Base-by-base conservation (phyloP, 768 basidiomycete species). In the Piloderma croceum region DNA sequence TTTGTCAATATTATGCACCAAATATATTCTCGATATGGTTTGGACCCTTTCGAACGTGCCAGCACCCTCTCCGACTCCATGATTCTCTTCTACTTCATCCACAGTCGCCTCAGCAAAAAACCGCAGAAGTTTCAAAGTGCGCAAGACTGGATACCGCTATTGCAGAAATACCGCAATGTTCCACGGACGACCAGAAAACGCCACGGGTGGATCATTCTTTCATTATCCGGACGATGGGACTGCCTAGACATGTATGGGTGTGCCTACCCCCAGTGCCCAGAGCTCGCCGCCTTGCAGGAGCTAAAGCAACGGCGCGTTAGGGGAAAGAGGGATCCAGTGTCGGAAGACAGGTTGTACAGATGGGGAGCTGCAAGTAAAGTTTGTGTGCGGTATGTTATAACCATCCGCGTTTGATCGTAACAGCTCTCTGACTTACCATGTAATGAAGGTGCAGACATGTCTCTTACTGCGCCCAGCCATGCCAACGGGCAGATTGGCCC, bases 51-150 rank as follows among this genome's bases (percentile, higher is more conserved):
- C 41, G 50, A 52, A 15, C 25, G 40, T 7, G 58, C 51, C 22
- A 42, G 42, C 24, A 41, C 33, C 7, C 34, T 46, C 27, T 47
- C 45, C 17, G 31, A 42, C n/a, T 19, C 10, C 29, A 19, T 32
- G 22, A 52, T 59, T 41, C 36, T 61, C 3, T 54, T 61, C 42
- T 52, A 57, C 43, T 61, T 55, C 45, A 38, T 61, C 15, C 42
- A 44, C n/a, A 52, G 50, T 31, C 53, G 47, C 25, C 47, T 56
- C 39, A 43, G 50, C 15, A 48, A 47, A 29, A 42, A 52, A 25
- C 44, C 32, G 1, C 36, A 34, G 7, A 29, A 43, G 5, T 48
- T 53, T 37, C 27, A 32, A 6, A 47, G 44, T 17, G 40, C 38
- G 17, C 29, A 24, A 1, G 51, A 54, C 21, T 56, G 53, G 48